Evolutionary conservation across 225 moss, liverwort and hornwort species (phyloP), one percentile per base, ranked within the genome.

Genomic region (Polytrichum commune): DNA sequence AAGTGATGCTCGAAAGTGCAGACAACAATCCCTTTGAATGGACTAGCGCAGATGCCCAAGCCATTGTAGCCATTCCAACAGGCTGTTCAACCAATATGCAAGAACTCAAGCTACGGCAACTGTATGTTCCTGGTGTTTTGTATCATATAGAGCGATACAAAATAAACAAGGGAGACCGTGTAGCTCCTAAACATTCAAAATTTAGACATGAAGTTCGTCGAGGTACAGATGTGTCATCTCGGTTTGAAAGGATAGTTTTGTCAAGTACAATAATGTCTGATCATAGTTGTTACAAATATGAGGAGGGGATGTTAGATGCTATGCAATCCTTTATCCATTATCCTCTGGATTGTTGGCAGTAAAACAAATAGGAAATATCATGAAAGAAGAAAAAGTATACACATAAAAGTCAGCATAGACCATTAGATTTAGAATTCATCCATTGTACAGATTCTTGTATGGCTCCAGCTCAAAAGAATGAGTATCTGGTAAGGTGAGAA

Each of bases 201-300:
- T 87, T 68, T 76, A 76, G 33, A 33, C 78, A 89, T 69, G 46
- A 73, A 0, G 79, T 96, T 0, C 33, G 91, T 29, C 77, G 87
- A 62, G 80, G 92, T 25, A 87, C 85, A 13, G 85, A 91, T 13
- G 80, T 85, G 5, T 64, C 87, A 19, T 85, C 90, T n/a, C 85
- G 83, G 8, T 96, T 96, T 33, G 62, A 75, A 18, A 67, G 93
- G 62, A 96, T 96, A 72, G 74, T 96, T 33, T 69, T 96, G 53
- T 93, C 96, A 0, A 62, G 62, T 27, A 82, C 83, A 19, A 30
- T 96, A 35, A 55, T 96, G 46, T 84, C 90, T 4, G 96, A 93
- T 73, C 96, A 96, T 29, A 69, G 82, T 53, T 82, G 79, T 29
- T 82, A 68, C 0, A 82, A 64, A 23, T 76, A 79, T 25, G 75